A percentile compares a stretch with the other conserved stretches of the same genome.
phyloP scores from a whole-genome alignment of 805 yeast genomes.

The Zygosaccharomyces siamensis region DNA sequence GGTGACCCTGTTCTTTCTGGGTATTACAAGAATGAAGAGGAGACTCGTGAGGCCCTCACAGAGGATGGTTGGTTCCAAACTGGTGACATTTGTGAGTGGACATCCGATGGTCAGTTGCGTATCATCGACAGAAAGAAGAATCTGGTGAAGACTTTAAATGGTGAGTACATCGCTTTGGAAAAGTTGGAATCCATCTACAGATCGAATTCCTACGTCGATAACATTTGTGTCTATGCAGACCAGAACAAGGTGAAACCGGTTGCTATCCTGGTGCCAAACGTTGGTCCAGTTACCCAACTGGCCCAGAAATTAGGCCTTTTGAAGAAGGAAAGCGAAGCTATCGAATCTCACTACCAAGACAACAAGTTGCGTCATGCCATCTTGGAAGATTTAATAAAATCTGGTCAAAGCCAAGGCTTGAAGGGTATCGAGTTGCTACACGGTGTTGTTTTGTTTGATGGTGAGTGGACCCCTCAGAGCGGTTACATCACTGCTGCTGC shows the following conservation, averaged over 20 bases:
- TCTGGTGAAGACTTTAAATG: slow-evolving; percentile 90
- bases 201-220: slow-evolving; percentile 67
- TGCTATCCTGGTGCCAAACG: slow-evolving; percentile 84
- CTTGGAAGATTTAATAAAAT: slow-evolving; percentile 53
- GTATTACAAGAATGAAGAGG: slow-evolving; percentile 78
- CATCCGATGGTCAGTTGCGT: slow-evolving; percentile 68
- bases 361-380: slow-evolving; percentile 51
- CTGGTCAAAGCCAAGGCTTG: slow-evolving; percentile 79
- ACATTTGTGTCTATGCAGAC: slow-evolving; percentile 93
- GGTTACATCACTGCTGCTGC: slow-evolving; percentile 94
- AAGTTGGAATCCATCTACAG: slow-evolving; percentile 88
- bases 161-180: slow-evolving; percentile 96
- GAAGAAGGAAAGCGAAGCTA: slow-evolving; percentile 41
- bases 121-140: slow-evolving; percentile 94
- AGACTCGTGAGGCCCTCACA: slow-evolving; percentile 67
- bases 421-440: slow-evolving; percentile 78
- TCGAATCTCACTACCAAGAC: slow-evolving; percentile 50
- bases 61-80: slow-evolving; percentile 93
- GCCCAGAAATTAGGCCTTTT: slow-evolving; percentile 53
- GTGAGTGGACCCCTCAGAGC: slow-evolving; percentile 97
- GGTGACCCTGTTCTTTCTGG: slow-evolving; percentile 72
- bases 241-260: slow-evolving; percentile 82
- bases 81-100: slow-evolving; percentile 97
- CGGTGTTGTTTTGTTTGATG: slow-evolving; percentile 73
- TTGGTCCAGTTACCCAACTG: slow-evolving; percentile 54